Evolutionary conservation across 2,329 filamentous ascomycete genomes (phyloP), one percentile per base, ranked within the genome.

Genomic region (Colletotrichum limetticola): DNA sequence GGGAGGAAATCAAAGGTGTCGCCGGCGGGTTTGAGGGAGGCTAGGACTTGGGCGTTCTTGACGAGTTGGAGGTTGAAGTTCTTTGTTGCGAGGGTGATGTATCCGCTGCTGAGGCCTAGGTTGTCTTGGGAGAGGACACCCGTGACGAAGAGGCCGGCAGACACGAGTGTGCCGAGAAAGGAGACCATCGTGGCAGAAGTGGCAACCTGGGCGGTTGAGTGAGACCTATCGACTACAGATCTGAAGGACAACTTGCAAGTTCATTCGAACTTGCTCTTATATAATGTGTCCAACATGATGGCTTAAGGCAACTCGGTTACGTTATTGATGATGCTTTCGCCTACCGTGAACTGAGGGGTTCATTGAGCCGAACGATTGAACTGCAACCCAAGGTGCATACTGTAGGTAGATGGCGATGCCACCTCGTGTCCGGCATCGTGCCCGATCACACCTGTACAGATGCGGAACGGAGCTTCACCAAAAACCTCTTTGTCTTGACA

Each of bases 1-100:
- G 89, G 88, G 3, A 89, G 82, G 74, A 90, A 91, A 78, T 91
- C 86, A 73, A 90, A 91, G 0, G 79, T 69, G 8, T 79, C 77
- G 1, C 80, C 80, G 0, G 80, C 76, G 5, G 87, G 81, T 8
- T 78, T 83, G 19, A 89, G 77, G 0, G 88, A 89, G 8, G 80
- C 85, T 0, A 89, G 82, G 2, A 88, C 84, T 55, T 87, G 86
- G 4, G 86, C 82, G 28, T 86, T 82, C 5, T 79, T 79, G 56
- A 82, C 85, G 3, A 88, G 78, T 66, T 82, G 80, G 28, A 82
- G 78, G 42, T 84, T 82, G 74, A 87, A 85, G 76, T 85, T 85
- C 5, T 77, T 64, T 0, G 83, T 86, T 8, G 78, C 80, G 62
- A 86, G 74, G 2, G 79, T 80, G n/a, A 83, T 78, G 64, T 82